These are phyloP conservation scores for Lactifluus hygrophoroides DNA, from an alignment of 768 basidiomycete genomes.

Conservation along the genomic window DNA sequence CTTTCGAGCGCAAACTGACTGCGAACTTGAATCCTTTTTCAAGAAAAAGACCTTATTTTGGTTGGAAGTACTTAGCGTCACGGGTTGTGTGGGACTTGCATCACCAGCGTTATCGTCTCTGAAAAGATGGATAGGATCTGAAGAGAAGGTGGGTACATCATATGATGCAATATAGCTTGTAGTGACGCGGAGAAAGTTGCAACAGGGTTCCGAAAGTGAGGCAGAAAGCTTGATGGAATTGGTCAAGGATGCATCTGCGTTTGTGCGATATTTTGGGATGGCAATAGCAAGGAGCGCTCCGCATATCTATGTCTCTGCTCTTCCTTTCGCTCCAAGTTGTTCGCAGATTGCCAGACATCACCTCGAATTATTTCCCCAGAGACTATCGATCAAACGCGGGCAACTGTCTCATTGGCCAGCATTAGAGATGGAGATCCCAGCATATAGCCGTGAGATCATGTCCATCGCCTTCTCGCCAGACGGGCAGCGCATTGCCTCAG, in stretches of 20 bases:
- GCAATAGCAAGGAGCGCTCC: neutral
- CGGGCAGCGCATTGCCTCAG: slow-evolving; percentile 9
- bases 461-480: slow-evolving; percentile 9
- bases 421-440: neutral
- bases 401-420: neutral
- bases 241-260: neutral
- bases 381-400: neutral
- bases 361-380: neutral
- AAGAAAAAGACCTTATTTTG: neutral
- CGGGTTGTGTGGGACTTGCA: neutral
- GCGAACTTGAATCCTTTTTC: neutral
- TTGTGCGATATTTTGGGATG: neutral
- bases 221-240: neutral
- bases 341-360: neutral
- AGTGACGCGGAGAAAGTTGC: neutral
- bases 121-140: neutral
- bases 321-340: neutral
- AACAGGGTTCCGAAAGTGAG: neutral
- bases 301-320: too few relatives aligned
- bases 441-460: neutral
- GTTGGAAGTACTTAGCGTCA: neutral
- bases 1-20: neutral
- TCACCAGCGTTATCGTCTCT: neutral
- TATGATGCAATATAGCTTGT: neutral
- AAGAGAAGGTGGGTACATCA: neutral